Percentiles rank a stretch among this genome's conserved stretches.
phyloP scores from a whole-genome alignment of 73 alveolate species.

The Diophrys appendiculata region DNA sequence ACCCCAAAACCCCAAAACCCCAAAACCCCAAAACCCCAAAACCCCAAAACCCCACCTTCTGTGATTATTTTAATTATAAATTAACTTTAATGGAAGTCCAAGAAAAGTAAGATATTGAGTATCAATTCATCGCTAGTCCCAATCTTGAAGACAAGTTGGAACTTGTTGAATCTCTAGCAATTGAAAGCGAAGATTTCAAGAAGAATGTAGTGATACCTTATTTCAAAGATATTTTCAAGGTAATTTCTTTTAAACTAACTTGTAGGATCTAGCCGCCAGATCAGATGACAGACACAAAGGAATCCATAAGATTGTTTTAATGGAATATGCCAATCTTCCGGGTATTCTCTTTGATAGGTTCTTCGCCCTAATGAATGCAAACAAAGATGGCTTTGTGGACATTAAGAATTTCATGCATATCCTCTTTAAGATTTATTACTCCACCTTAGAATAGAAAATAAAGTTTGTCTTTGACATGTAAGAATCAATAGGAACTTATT shows the following conservation, averaged over 20 bases:
- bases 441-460: slow-evolving; percentile 50
- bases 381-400: slow-evolving; percentile 56
- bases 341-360: slow-evolving; percentile 68
- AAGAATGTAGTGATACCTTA: slow-evolving; percentile 52
- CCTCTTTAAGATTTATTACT: slow-evolving; percentile 60
- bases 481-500: neutral
- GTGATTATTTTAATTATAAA: no score
- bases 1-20: no score
- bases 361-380: slow-evolving; percentile 52
- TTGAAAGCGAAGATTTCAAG: slow-evolving; percentile 31
- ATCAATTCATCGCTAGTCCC: no score
- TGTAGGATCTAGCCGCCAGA: slow-evolving; percentile 72
- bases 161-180: neutral
- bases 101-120: no score
- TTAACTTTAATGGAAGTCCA: no score
- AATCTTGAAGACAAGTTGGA: neutral
- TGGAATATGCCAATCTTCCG: slow-evolving; percentile 60
- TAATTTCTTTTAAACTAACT: neutral
- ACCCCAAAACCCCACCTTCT: no score
- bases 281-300: slow-evolving; percentile 75
- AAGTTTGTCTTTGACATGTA: slow-evolving; percentile 66
- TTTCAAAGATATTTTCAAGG: slow-evolving; percentile 64
- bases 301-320: slow-evolving; percentile 52
- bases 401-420: slow-evolving; percentile 59
- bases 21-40: no score